Percentiles rank a stretch among this genome's conserved stretches.
These are phyloP conservation scores for Primulina tabacum DNA, from an alignment of 257 asterid species.

Conservation along the genomic window DNA sequence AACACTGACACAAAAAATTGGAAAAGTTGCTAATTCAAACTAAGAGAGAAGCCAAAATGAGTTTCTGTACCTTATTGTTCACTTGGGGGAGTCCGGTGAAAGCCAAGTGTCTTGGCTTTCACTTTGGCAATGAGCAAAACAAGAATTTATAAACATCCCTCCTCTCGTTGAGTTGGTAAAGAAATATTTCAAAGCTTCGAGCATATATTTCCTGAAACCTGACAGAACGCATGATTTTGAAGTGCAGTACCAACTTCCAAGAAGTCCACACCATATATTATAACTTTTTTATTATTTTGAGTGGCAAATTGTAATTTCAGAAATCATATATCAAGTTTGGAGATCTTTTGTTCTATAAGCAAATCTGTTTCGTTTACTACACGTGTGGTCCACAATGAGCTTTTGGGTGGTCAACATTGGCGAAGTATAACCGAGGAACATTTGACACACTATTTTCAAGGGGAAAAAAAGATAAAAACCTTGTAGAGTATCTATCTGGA, in stretches of 20 bases:
- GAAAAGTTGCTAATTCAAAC: not conserved
- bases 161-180: constrained; percentile 59
- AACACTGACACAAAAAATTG: not conserved
- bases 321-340: not conserved
- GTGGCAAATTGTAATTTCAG: not conserved
- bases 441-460: too few relatives aligned
- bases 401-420: too few relatives aligned
- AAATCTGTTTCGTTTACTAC: not conserved
- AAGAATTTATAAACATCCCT: constrained; percentile 88
- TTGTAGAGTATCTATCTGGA: constrained; percentile 65
- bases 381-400: too few relatives aligned
- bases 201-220: constrained; percentile 86
- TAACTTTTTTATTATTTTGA: too few relatives aligned
- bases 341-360: not conserved
- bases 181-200: constrained; percentile 48
- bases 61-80: constrained; percentile 52
- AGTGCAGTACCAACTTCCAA: not conserved
- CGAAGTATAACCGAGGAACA: too few relatives aligned
- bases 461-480: constrained; percentile 38
- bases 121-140: constrained; percentile 94
- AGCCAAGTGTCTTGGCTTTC: constrained; percentile 86
- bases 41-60: not conserved
- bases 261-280: not conserved
- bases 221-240: constrained; percentile 10
- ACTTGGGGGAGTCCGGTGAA: constrained; percentile 73